These are phyloP conservation scores for Neonectria faginata DNA, from an alignment of 2,329 filamentous ascomycete genomes.

Conservation along the genomic window DNA sequence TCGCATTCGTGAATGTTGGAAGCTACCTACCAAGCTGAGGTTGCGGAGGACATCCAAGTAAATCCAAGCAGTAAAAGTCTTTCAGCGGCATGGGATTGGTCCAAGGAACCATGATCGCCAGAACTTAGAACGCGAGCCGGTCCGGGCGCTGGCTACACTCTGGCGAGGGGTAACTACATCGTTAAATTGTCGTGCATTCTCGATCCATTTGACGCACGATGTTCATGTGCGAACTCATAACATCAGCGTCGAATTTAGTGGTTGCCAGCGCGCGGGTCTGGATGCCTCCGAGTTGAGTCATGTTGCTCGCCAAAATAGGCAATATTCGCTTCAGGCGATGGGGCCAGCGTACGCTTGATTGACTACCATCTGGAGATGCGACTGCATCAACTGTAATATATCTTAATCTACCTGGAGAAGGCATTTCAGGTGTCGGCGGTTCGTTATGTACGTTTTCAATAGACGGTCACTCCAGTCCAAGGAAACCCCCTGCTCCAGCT, in stretches of 20 bases:
- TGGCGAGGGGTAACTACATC: not conserved
- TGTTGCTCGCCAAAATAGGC: not conserved
- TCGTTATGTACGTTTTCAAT: not conserved
- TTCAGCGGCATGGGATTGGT: too few species aligned
- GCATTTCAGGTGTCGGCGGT: constrained; percentile 6
- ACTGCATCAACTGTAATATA: constrained; percentile 6
- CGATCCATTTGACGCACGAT: not conserved
- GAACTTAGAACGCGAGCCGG: not conserved
- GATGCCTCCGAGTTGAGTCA: not conserved
- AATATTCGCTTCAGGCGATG: not conserved
- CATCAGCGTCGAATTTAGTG: not conserved
- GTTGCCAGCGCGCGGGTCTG: not conserved
- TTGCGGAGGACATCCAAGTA: not conserved
- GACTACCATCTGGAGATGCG: constrained; percentile 20
- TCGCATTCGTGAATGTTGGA: not conserved
- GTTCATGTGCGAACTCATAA: not conserved
- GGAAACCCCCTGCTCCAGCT: not conserved
- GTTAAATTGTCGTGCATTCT: not conserved
- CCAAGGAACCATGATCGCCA: not conserved
- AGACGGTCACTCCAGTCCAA: not conserved
- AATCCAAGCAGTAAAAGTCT: too few species aligned
- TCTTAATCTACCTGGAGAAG: constrained; percentile 17
- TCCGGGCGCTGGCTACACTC: not conserved
- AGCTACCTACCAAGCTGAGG: not conserved
- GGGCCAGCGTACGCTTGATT: not conserved